Percentiles rank a stretch among this genome's conserved stretches.
Conservation (phyloP, 176 grass and related monocot species). For the Carex parvula region DNA sequence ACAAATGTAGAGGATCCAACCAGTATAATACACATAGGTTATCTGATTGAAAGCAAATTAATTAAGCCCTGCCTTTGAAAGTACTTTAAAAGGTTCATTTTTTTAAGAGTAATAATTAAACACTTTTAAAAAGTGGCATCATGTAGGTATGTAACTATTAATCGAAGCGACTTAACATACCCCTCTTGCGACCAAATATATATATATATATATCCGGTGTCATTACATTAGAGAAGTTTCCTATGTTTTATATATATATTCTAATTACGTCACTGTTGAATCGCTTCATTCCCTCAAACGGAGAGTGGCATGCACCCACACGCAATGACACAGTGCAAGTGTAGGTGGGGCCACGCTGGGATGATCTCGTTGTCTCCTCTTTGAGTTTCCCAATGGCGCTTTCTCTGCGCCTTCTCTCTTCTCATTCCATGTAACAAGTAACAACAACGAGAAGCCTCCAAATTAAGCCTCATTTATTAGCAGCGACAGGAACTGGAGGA, state of each 20-base stretch:
- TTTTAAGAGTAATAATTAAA: background rate
- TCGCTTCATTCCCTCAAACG: conserved; percentile 3
- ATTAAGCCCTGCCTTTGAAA: no score
- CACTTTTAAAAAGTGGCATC: background rate
- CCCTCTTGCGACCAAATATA: background rate
- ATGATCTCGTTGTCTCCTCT: conserved; percentile 56
- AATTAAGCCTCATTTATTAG: conserved; percentile 40
- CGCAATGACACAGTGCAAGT: conserved; percentile 16
- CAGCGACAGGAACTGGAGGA: conserved; percentile 26
- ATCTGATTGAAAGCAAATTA: no score
- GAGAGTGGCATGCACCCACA: background rate
- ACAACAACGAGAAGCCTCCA: conserved; percentile 74
- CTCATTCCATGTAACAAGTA: conserved; percentile 35
- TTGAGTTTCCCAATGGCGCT: conserved; percentile 43
- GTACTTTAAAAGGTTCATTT: background rate
- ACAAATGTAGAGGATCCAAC: no score
- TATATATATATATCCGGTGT: no score
- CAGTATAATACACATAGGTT: no score
- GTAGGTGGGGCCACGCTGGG: conserved; percentile 39
- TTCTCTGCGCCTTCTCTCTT: background rate
- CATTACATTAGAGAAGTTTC: background rate
- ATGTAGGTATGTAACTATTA: background rate
- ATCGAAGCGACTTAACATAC: background rate
- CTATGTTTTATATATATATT: background rate
- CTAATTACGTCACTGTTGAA: background rate